Base-by-base conservation (phyloP, 2,329 filamentous ascomycete genomes). In the Talaromyces atroroseus region DNA sequence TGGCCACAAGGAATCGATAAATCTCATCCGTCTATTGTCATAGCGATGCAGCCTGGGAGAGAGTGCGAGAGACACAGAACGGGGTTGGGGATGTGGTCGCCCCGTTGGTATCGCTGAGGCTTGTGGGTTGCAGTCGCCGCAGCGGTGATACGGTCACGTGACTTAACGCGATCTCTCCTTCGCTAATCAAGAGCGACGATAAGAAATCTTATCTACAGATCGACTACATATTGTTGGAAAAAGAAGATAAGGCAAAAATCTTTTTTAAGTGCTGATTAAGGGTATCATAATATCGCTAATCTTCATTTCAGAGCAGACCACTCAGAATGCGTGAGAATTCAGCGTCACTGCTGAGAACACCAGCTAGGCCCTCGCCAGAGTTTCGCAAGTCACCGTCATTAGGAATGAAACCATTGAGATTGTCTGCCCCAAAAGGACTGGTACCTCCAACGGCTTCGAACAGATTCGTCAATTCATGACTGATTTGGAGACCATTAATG, bases 391-490 rank as follows among this genome's bases (percentile, higher is more conserved):
- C 73, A 11, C 71, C 70, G 49, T 73, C 67, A 10, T 66, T 59
- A 2, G 65, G 66, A 24, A 71, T 69, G 61, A 73, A 75, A 5
- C 70, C 70, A 62, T 69, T 69, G 11, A 75, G 67, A 4, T 69
- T 68, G 34, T 74, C 71, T 44, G 73, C 51, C 10, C 69, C 66
- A 60, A 76, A 74, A 36, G 69, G 73, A 18, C 70, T 68, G 60
- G 78, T 80, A 0, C 78, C 80, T 0, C 83, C 83, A 3, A 83
- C 82, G 38, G 83, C 81, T 63, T 87, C 84, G 57, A 87, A 87
- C 47, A 86, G 65, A 59, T 78, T 82, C 3, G 82, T 85, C 50
- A 87, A 68, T 65, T 86, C 83, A 59, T 83, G 74, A 58, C 75
- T 78, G 70, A 80, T 83, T 53, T 84, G 83, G 65, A 85, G 78